Base-by-base conservation (phyloP, 1,284 basidiomycete genomes). In the Volvariella volvacea region DNA sequence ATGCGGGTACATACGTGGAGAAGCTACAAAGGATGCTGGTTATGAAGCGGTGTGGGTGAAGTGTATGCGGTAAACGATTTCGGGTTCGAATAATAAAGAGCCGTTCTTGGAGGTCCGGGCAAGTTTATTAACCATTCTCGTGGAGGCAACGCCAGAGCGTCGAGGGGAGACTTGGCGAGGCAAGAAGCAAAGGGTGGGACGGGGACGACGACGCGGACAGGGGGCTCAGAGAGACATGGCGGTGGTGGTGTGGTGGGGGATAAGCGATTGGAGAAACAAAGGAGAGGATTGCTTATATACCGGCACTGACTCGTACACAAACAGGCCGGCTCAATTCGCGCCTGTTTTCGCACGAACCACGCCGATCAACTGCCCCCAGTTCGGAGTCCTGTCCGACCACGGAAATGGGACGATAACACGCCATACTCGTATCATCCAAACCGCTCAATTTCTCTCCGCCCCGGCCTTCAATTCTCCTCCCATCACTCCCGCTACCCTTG, bases 41-140 rank as follows among this genome's bases (percentile, higher is more conserved):
- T 62, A 76, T n/a, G 34, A 20, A 60, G 64, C 68, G 43, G 36
- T 42, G 70, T 80, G 78, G 60, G 64, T 68, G 43, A 37, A 43
- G 70, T 80, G 78, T 88, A 88, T 88, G 64, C 85, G 85, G 67
- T 87, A 78, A 63, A 88, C 85, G 65, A 87, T 81, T 68, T 83
- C 80, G 50, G 85, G 85, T 71, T 87, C 85, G 64, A 88, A 88
- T 60, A 88, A 77, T 51, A 87, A 74, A 64, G 83, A 81, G 71
- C 85, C 84, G 83, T 85, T 81, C 74, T 79, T 83, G 61, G 81
- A 81, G 67, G 72, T 80, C 57, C 81, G 83, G 61, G 77, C 70
- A 61, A 78, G 76, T 78, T 80, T 84, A 71, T 85, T 80, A 71
- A 87, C 82, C 84, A 88, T 88, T 72, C 72, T 85, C 71, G 71